Evolutionary conservation across 2,329 filamentous ascomycete species (phyloP).

Genomic region (Delphinella strobiligena): DNA sequence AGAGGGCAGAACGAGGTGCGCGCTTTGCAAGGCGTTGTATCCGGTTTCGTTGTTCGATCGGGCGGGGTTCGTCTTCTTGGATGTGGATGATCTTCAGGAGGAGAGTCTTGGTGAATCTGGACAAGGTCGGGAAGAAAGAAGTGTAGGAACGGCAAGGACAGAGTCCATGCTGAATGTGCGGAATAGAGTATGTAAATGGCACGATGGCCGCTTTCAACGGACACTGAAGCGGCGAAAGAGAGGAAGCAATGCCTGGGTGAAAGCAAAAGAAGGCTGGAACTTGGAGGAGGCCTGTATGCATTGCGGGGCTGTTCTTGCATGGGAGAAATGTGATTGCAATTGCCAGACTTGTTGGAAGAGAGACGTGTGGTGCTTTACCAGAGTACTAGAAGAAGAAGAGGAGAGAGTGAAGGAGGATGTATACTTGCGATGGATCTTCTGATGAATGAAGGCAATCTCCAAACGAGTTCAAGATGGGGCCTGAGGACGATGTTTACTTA

Average conservation of each 20-base stretch:
- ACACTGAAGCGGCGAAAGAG: not conserved
- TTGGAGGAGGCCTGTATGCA: constrained; percentile 11
- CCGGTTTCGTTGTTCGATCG: constrained; percentile 16
- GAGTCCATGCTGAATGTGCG: not conserved
- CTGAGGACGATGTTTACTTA: too few relatives aligned
- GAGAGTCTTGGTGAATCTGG: too few relatives aligned
- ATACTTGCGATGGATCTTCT: constrained; percentile 1
- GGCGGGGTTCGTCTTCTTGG: constrained; percentile 15
- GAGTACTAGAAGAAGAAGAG: constrained; percentile 4
- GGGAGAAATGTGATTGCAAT: constrained; percentile 8
- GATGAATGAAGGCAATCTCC: constrained; percentile 1
- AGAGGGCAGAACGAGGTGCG: constrained; percentile 2
- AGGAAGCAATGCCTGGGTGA: not conserved
- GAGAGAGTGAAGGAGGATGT: constrained; percentile 1
- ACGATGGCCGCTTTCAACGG: not conserved
- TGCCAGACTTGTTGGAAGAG: constrained; percentile 9
- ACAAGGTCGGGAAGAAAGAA: not conserved
- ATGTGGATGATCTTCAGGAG: too few relatives aligned
- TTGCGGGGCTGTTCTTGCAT: constrained; percentile 9
- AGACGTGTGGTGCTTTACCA: constrained; percentile 10
- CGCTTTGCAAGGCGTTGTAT: constrained; percentile 7
- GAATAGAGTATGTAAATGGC: constrained; percentile 5
- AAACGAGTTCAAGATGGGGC: too few relatives aligned
- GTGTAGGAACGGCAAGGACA: not conserved
- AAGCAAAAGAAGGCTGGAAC: constrained; percentile 2